Conservation (phyloP, 768 basidiomycete species). For the Wakefieldia striispora region DNA sequence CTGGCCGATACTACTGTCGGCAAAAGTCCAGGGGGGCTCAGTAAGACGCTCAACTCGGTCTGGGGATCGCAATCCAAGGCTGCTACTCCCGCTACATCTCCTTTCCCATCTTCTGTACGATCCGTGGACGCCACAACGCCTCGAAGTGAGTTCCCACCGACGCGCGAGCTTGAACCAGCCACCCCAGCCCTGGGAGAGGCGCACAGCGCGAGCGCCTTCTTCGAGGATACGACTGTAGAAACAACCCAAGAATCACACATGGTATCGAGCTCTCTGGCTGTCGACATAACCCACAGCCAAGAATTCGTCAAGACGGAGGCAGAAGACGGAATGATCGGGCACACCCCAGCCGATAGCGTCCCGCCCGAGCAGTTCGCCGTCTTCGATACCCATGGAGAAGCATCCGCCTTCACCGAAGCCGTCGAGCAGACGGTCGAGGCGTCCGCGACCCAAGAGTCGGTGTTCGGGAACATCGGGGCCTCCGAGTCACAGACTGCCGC, state of each 20-base stretch:
- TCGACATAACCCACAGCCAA: slow-evolving; percentile 13
- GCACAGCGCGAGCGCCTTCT: neutral
- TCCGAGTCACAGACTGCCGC: neutral
- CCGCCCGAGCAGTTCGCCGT: slow-evolving; percentile 21
- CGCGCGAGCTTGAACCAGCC: slow-evolving; percentile 7
- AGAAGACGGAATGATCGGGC: slow-evolving; percentile 5
- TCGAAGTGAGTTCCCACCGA: slow-evolving; percentile 10
- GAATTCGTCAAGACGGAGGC: neutral
- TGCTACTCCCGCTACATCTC: slow-evolving; percentile 29
- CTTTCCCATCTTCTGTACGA: slow-evolving; percentile 19
- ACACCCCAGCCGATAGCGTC: slow-evolving; percentile 30
- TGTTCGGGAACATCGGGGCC: slow-evolving; percentile 2
- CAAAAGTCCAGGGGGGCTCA: slow-evolving; percentile 39
- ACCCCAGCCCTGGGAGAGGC: slow-evolving; percentile 16
- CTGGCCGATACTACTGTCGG: slow-evolving; percentile 37
- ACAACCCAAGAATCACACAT: neutral
- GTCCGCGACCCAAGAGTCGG: slow-evolving; percentile 2
- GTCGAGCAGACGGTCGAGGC: slow-evolving; percentile 9
- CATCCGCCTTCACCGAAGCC: neutral
- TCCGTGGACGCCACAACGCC: slow-evolving; percentile 26
- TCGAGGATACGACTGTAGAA: neutral
- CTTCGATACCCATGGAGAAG: slow-evolving; percentile 1
- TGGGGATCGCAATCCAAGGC: slow-evolving; percentile 43
- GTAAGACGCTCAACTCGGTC: slow-evolving; percentile 43
- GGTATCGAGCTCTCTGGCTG: slow-evolving; percentile 2